Evolutionary conservation across 1,284 basidiomycete species (phyloP), one percentile per base, ranked within the genome.

Genomic region (Puccinia coronata): DNA sequence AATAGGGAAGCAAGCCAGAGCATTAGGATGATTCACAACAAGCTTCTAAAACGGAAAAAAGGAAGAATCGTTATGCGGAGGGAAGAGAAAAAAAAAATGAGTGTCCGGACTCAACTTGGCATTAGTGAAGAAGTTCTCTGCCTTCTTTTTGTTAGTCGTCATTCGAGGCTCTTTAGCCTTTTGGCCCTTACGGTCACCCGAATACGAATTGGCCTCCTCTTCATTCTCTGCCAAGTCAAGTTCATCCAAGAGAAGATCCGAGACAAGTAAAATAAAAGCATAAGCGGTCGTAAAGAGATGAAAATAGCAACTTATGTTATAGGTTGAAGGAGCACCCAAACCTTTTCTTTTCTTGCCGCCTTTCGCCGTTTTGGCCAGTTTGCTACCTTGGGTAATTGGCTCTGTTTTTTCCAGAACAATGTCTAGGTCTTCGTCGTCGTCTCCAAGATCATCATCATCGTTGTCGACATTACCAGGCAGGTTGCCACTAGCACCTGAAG

Each of bases 91-190:
- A 31, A 9, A 70, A 65, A 65, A 23, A 23, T 8, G 55, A 57
- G 55, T 57, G 34, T 2, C 39, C n/a, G 67, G n/a, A 69, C 79
- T 25, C 57, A 81, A 74, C 79, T 81, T 81, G 23, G 71, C 71
- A 65, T 41, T 57, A 25, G 79, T 81, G 39, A 81, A 81, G 51
- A 81, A 81, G 41, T 81, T 81, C 59, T 81, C 79, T 1, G 70
- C 20, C 69, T 81, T 81, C 28, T 67, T 63, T 25, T 81, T 81
- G 43, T 81, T 81, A 2, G 79, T 81, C n/a, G 70, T 81, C 79
- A 74, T 81, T 18, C 79, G 53, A 53, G 79, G 71, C 16, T 73
- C 79, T 63, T 81, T 81, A 43, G 49, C n/a, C 9, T 41, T 53
- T 39, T 59, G 63, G 9, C 18, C 36, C 2, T 25, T 63, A 3